A percentile compares a stretch with the other conserved stretches of the same genome.
These are phyloP conservation scores for Tylopilus sp. DNA, from an alignment of 1,284 basidiomycete genomes.

Conservation along the genomic window DNA sequence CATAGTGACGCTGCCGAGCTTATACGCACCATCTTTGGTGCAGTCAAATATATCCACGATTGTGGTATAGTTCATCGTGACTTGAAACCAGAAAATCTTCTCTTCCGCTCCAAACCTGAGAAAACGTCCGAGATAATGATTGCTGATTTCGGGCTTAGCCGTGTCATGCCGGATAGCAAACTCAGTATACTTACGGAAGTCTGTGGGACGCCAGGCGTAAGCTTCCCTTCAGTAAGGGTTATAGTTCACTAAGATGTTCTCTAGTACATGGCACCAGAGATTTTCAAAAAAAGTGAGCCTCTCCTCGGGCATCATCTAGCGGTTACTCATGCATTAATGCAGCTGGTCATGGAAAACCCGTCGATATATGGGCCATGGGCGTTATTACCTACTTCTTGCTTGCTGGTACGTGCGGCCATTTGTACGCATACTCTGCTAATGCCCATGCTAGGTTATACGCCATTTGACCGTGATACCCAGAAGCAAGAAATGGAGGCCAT, in stretches of 20 bases:
- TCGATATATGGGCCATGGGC: constrained; percentile 97
- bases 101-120: constrained; percentile 89
- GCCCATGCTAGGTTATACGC: constrained; percentile 68
- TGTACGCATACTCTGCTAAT: background rate
- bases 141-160: constrained; percentile 92
- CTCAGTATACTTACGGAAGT: constrained; percentile 90
- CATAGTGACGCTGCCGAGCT: constrained; percentile 86
- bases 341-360: constrained; percentile 94
- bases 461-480: constrained; percentile 89
- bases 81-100: constrained; percentile 95
- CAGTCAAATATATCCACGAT: constrained; percentile 91
- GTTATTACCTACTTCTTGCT: constrained; percentile 96
- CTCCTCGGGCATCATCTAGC: background rate
- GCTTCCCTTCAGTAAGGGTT: constrained; percentile 22
- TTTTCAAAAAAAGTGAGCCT: constrained; percentile 86
- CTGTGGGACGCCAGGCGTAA: constrained; percentile 84
- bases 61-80: constrained; percentile 97
- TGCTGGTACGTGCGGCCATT: constrained; percentile 46
- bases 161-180: constrained; percentile 90
- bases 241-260: constrained; percentile 12
- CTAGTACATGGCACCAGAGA: constrained; percentile 97
- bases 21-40: constrained; percentile 81
- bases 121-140: constrained; percentile 92
- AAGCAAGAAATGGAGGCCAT: constrained; percentile 92
- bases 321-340: constrained; percentile 1